These are phyloP conservation scores for Dacryopinax spathularia DNA, from an alignment of 768 basidiomycete species.

Conservation along the genomic window DNA sequence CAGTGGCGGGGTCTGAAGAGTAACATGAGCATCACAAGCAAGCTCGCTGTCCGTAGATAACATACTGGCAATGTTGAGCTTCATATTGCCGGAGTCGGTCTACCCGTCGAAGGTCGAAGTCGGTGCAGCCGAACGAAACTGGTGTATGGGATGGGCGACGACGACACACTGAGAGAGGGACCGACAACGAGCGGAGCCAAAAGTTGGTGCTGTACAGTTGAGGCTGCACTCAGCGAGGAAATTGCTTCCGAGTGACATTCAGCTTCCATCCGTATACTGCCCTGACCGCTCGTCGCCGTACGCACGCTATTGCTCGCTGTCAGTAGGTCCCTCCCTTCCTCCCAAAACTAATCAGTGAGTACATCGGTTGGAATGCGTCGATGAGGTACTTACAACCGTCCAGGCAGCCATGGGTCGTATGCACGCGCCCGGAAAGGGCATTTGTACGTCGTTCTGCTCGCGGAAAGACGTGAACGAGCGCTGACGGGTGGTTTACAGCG, in stretches of 20 bases:
- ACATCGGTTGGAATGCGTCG: neutral
- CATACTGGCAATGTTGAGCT: constrained; percentile 94
- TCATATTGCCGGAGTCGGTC: constrained; percentile 46
- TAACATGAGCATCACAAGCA: constrained; percentile 2
- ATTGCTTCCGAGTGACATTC: neutral
- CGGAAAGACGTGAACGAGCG: neutral
- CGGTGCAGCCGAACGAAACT: constrained; percentile 5
- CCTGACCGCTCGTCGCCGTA: neutral
- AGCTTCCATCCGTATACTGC: neutral
- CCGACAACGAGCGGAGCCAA: constrained; percentile 11
- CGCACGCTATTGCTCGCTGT: neutral
- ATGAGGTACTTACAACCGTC: neutral
- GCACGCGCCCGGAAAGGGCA: constrained; percentile 99
- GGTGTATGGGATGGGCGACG: neutral
- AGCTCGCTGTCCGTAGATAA: constrained; percentile 13
- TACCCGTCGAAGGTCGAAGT: constrained; percentile 1
- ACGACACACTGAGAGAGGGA: neutral
- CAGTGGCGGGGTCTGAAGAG: constrained; percentile 76
- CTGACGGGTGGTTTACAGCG: constrained; percentile 28
- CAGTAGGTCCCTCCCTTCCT: neutral
- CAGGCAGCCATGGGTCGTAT: constrained; percentile 71
- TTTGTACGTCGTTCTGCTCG: constrained; percentile 46
- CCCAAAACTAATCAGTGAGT: constrained; percentile 2
- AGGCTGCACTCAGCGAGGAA: neutral
- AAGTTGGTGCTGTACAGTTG: neutral